Percentiles rank a stretch among this genome's conserved stretches.
phyloP scores from a whole-genome alignment of 2,329 filamentous ascomycete species.

The Claviceps sp. region DNA sequence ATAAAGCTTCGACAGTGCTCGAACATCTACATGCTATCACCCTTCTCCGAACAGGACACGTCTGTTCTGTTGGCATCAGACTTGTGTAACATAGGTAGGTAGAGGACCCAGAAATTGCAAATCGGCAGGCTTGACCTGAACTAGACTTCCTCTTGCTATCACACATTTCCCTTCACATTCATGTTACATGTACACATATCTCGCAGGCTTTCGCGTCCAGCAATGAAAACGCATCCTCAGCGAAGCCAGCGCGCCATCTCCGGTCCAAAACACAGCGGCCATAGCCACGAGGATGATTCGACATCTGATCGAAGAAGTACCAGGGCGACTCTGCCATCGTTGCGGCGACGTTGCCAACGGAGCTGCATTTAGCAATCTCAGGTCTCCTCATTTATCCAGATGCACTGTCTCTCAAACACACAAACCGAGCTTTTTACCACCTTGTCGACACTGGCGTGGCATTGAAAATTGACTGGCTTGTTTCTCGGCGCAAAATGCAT shows the following conservation, averaged over 20 bases:
- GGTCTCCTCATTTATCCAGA: conserved; percentile 54
- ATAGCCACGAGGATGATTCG: neutral
- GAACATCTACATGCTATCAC: no score
- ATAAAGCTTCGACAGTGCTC: no score
- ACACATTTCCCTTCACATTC: no score
- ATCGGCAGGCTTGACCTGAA: no score
- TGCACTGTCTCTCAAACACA: conserved; percentile 56
- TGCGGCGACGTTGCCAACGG: no score
- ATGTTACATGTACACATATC: neutral
- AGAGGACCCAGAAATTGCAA: no score
- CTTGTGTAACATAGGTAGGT: no score
- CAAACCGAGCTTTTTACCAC: conserved; percentile 46
- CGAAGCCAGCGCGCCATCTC: neutral
- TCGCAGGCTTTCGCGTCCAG: neutral
- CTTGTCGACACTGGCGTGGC: conserved; percentile 52
- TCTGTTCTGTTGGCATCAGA: no score
- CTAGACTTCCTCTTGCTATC: no score
- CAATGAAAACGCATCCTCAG: neutral
- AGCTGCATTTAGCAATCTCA: conserved; percentile 53
- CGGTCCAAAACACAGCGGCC: neutral
- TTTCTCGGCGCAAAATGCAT: conserved; percentile 48
- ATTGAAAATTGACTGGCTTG: conserved; percentile 56
- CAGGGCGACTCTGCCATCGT: conserved; percentile 9
- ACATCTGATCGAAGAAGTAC: neutral
- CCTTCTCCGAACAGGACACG: no score